Evolutionary conservation across 768 basidiomycete species (phyloP), one percentile per base, ranked within the genome.

Genomic region (Grammothele lineata): DNA sequence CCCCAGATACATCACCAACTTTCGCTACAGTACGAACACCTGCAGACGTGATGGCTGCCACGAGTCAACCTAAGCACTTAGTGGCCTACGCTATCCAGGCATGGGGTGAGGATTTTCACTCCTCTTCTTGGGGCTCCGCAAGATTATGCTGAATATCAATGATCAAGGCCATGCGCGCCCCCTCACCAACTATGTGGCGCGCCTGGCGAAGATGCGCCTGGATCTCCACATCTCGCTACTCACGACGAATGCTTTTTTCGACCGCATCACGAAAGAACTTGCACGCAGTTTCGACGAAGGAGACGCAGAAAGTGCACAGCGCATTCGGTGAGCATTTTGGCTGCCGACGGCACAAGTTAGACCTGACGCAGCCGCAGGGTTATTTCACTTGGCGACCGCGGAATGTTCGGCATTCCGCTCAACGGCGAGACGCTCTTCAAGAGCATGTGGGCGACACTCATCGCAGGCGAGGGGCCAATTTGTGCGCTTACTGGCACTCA

Each of bases 141-240:
- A 8, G 30, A 8, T 32, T 15, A 32, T 15, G 30, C 15, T 32
- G 9, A 32, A 9, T 32, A 15, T n/a, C 9, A 32, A 4, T 11
- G 6, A 17, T 32, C 27, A 7, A 52, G 55, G 55, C 14, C 55
- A 56, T 27, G 38, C 39, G 6, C 43, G 55, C 19, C 55, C 55
- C 9, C 24, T 56, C 9, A 37, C 54, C 49, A 40, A 45, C 38
- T 35, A 40, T 9, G 22, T 26, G 4, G 33, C 40, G 7, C 43
- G 40, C 34, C 14, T 52, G 10, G 43, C 27, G 15, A 22, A 40
- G 27, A 24, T 43, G 14, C 44, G 44, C 17, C 44, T 34, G 5
- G 24, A 30, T 14, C 8, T 50, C 17, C 39, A 32, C 2, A 5
- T 51, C 15, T 45, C 50, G 4, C 25, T 51, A 22, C 25, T 51